Conservation (phyloP, 495 filamentous ascomycete species). For the Aspergillus olivimuriae region DNA sequence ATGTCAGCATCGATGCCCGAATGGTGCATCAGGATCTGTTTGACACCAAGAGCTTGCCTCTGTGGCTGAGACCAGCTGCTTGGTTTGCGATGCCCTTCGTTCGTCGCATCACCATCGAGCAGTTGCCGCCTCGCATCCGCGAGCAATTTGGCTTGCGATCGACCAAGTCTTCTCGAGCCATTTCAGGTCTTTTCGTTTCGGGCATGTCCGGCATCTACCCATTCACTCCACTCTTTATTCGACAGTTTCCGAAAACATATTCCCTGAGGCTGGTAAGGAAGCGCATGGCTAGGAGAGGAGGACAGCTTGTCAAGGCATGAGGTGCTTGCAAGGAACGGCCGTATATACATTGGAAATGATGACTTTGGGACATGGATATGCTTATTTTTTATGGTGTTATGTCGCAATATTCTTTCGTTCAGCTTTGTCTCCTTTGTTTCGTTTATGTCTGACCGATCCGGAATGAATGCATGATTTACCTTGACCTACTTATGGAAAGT, state of each 20-base stretch:
- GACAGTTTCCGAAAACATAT: conserved; percentile 3
- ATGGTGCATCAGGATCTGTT: conserved; percentile 21
- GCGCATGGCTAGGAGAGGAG: conserved; percentile 3
- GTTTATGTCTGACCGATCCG: too few relatives aligned
- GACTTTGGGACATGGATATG: too few relatives aligned
- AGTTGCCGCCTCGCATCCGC: conserved; percentile 21
- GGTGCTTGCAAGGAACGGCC: too few relatives aligned
- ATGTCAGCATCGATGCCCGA: conserved; percentile 24
- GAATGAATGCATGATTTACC: too few relatives aligned
- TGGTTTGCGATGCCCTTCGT: conserved; percentile 17
- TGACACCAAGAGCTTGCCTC: neutral
- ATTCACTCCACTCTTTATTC: conserved; percentile 2
- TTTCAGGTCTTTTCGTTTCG: conserved; percentile 1
- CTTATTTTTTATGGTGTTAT: too few relatives aligned
- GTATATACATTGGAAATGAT: too few relatives aligned
- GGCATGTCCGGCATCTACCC: conserved; percentile 1
- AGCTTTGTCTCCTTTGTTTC: too few relatives aligned
- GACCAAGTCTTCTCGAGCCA: neutral
- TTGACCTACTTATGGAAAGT: too few relatives aligned
- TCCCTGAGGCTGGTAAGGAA: conserved; percentile 3
- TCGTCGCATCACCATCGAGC: conserved; percentile 21
- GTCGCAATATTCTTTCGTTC: too few relatives aligned
- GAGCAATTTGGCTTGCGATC: conserved; percentile 20
- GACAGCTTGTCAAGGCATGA: conserved; percentile 4
- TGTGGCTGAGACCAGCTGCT: conserved; percentile 10